These are phyloP conservation scores for Scortechinia acanthostroma DNA, from an alignment of 2,329 filamentous ascomycete genomes.

Conservation along the genomic window DNA sequence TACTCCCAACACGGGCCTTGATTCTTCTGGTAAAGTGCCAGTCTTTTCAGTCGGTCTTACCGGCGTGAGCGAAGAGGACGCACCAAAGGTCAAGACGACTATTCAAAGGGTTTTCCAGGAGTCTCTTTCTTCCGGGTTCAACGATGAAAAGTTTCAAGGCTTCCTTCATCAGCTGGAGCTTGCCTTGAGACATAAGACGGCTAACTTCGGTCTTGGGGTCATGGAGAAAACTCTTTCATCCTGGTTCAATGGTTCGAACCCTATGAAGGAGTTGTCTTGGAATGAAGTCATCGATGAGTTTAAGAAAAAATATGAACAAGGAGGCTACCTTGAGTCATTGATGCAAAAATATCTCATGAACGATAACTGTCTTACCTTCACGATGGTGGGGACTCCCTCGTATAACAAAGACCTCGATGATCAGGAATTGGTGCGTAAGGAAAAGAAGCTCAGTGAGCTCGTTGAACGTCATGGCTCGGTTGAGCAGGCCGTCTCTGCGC, in stretches of 20 bases:
- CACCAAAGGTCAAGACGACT: conserved; percentile 51
- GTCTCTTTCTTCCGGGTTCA: conserved; percentile 52
- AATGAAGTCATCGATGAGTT: conserved; percentile 62
- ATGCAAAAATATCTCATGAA: conserved; percentile 65
- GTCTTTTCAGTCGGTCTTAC: conserved; percentile 66
- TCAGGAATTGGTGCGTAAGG: conserved; percentile 51
- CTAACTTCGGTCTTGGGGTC: conserved; percentile 64
- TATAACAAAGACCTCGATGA: conserved; percentile 52
- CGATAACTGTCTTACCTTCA: conserved; percentile 62
- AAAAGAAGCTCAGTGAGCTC: conserved; percentile 48
- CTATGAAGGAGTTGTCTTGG: conserved; percentile 64
- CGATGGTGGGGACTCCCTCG: conserved; percentile 59
- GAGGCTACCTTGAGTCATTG: conserved; percentile 56
- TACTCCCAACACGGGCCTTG: conserved; percentile 67
- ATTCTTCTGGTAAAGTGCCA: conserved; percentile 46
- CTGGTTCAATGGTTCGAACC: conserved; percentile 70
- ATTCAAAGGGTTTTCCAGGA: conserved; percentile 51
- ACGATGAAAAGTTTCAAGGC: conserved; percentile 63
- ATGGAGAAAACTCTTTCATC: conserved; percentile 60
- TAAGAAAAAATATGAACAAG: conserved; percentile 47
- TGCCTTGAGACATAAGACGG: conserved; percentile 65
- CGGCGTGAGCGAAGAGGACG: conserved; percentile 56
- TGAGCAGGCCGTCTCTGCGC: conserved; percentile 45
- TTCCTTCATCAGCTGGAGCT: conserved; percentile 68
- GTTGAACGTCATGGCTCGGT: conserved; percentile 45